phyloP scores from a whole-genome alignment of 2,329 filamentous ascomycete genomes.

The Penicillium olsonii region DNA sequence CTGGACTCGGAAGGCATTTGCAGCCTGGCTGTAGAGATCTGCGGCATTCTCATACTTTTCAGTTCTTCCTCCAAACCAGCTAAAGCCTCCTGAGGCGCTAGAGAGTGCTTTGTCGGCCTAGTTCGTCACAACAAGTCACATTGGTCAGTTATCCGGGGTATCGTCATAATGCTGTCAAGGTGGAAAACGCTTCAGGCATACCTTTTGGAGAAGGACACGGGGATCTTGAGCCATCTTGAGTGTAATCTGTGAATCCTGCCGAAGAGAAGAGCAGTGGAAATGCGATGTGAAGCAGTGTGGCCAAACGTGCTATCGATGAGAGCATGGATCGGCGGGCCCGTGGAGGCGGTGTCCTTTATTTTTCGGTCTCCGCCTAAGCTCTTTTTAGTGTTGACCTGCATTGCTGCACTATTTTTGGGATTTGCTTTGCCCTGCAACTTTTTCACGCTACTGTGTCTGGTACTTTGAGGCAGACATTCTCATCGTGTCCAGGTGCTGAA shows the following conservation, averaged over 20 bases:
- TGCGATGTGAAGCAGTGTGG: slow-evolving; percentile 21
- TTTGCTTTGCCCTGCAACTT: background rate
- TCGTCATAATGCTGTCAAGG: slow-evolving; percentile 27
- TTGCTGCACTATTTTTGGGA: background rate
- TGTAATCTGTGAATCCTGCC: slow-evolving; percentile 3
- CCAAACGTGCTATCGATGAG: slow-evolving; percentile 17
- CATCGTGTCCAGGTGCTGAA: too few species aligned
- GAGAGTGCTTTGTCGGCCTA: slow-evolving; percentile 85
- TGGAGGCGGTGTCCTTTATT: slow-evolving; percentile 25
- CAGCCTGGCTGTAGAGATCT: slow-evolving; percentile 83
- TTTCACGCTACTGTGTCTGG: background rate
- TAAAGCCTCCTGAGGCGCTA: slow-evolving; percentile 77
- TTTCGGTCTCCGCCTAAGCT: slow-evolving; percentile 14
- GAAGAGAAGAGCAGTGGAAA: slow-evolving; percentile 3
- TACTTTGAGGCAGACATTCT: too few species aligned
- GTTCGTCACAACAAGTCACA: slow-evolving; percentile 17
- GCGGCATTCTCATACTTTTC: slow-evolving; percentile 90
- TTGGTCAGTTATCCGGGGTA: slow-evolving; percentile 28
- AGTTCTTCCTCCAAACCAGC: slow-evolving; percentile 80
- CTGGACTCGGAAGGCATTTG: slow-evolving; percentile 87
- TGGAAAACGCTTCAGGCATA: slow-evolving; percentile 37
- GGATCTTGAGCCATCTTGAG: slow-evolving; percentile 72
- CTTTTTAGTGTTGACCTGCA: slow-evolving; percentile 1
- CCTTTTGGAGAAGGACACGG: slow-evolving; percentile 76
- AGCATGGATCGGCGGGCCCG: slow-evolving; percentile 25